A percentile compares a stretch with the other conserved stretches of the same genome.
Conservation (phyloP, 2,329 filamentous ascomycete species). For the Microdochium paspali region DNA sequence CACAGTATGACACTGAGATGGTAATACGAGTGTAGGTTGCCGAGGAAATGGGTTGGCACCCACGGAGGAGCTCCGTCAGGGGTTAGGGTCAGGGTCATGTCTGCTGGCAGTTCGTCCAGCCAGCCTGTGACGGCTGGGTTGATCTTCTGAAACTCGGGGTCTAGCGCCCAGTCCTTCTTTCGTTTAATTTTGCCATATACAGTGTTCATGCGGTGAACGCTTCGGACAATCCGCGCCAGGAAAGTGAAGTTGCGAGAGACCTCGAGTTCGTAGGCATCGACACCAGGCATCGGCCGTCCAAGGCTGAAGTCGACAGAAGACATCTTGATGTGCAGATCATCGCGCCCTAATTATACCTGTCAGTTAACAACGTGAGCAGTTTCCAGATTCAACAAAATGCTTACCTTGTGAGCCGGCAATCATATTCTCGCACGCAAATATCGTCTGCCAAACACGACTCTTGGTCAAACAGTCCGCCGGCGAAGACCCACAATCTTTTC, state of each 20-base stretch:
- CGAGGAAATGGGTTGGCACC: slow-evolving; percentile 79
- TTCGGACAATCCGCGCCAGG: slow-evolving; percentile 66
- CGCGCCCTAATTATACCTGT: slow-evolving; percentile 46
- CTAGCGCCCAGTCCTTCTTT: slow-evolving; percentile 75
- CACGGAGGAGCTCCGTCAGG: slow-evolving; percentile 71
- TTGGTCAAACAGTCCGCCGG: slow-evolving; percentile 73
- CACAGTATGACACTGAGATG: slow-evolving; percentile 79
- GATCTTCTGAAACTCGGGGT: slow-evolving; percentile 72
- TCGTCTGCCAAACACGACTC: slow-evolving; percentile 81
- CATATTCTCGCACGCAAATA: slow-evolving; percentile 84
- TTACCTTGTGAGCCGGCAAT: slow-evolving; percentile 85
- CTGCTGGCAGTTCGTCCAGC: slow-evolving; percentile 66
- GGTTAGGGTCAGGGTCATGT: slow-evolving; percentile 71
- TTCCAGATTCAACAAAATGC: too few species aligned
- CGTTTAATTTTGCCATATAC: slow-evolving; percentile 64
- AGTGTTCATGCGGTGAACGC: slow-evolving; percentile 68
- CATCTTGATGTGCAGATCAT: slow-evolving; percentile 65
- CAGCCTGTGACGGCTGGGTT: slow-evolving; percentile 70
- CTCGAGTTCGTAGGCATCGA: slow-evolving; percentile 67
- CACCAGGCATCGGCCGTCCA: slow-evolving; percentile 51
- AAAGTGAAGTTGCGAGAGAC: slow-evolving; percentile 79
- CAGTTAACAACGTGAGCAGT: too few species aligned
- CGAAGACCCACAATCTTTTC: slow-evolving; percentile 58
- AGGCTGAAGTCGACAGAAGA: slow-evolving; percentile 69
- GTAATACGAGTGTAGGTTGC: slow-evolving; percentile 84